phyloP scores from a whole-genome alignment of 2,329 filamentous ascomycete genomes.

The Diaporthe aspalathi region DNA sequence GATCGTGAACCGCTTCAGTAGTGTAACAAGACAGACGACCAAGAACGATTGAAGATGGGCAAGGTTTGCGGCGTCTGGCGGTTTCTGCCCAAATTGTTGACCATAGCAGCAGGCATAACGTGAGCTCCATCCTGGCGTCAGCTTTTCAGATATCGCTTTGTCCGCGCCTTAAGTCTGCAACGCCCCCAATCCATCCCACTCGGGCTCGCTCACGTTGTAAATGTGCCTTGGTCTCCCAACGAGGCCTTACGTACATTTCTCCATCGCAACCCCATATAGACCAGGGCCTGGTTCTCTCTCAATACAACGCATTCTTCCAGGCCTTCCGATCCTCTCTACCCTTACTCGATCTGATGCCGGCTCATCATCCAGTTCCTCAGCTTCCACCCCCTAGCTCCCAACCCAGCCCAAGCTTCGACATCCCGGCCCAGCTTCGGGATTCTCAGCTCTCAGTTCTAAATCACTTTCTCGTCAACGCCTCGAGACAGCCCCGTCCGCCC shows the following conservation, averaged over 20 bases:
- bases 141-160: constrained; percentile 33
- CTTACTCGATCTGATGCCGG: constrained; percentile 34
- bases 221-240: constrained; percentile 34
- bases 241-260: constrained; percentile 23
- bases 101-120: no score
- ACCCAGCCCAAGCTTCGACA: no score
- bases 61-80: no score
- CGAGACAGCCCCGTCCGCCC: constrained; percentile 23
- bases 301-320: constrained; percentile 11
- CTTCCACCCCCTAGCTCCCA: constrained; percentile 30
- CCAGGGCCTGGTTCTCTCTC: constrained; percentile 30
- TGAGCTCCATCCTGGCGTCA: constrained; percentile 17
- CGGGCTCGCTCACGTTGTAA: constrained; percentile 28
- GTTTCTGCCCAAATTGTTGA: no score
- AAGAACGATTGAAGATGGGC: no score
- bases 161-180: constrained; percentile 29
- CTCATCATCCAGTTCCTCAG: constrained; percentile 31
- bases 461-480: constrained; percentile 35
- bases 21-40: no score
- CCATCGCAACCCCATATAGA: constrained; percentile 17
- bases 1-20: no score
- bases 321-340: constrained; percentile 35
- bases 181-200: constrained; percentile 30
- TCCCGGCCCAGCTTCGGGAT: constrained; percentile 32
- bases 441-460: constrained; percentile 35